Conservation (phyloP, 257 asterid species). For the Marsdenia floribunda region DNA sequence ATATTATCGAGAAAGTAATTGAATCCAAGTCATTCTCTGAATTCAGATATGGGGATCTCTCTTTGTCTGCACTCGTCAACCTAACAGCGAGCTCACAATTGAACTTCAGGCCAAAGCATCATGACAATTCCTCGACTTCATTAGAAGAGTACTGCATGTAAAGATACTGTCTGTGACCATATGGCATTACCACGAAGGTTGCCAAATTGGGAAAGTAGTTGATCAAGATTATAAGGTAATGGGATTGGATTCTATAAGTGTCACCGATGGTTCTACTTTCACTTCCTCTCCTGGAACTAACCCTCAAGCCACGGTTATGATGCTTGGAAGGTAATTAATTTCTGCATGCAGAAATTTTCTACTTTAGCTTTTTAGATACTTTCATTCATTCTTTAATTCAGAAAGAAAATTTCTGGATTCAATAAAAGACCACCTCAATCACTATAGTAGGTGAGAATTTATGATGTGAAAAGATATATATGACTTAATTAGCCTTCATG, state of each 20-base stretch:
- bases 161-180: constrained; percentile 84
- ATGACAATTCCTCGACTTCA: constrained; percentile 47
- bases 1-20: constrained; percentile 46
- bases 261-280: constrained; percentile 84
- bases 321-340: constrained; percentile 73
- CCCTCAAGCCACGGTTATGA: constrained; percentile 94
- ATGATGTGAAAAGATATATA: no score
- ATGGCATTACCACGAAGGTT: constrained; percentile 94
- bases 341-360: no score
- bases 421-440: no score
- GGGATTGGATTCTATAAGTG: constrained; percentile 55
- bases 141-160: constrained; percentile 77
- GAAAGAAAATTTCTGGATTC: no score
- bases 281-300: constrained; percentile 70
- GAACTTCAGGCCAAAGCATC: constrained; percentile 62
- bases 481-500: no score
- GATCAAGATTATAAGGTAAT: constrained; percentile 48
- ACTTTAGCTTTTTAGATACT: no score
- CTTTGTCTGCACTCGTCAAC: constrained; percentile 52
- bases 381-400: no score
- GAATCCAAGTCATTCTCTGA: constrained; percentile 52
- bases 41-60: constrained; percentile 38
- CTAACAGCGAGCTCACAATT: constrained; percentile 57
- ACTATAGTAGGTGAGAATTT: no score
- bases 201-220: constrained; percentile 65